A percentile compares a stretch with the other conserved stretches of the same genome.
phyloP scores from a whole-genome alignment of 1,284 basidiomycete species.

The Chiua sp. region DNA sequence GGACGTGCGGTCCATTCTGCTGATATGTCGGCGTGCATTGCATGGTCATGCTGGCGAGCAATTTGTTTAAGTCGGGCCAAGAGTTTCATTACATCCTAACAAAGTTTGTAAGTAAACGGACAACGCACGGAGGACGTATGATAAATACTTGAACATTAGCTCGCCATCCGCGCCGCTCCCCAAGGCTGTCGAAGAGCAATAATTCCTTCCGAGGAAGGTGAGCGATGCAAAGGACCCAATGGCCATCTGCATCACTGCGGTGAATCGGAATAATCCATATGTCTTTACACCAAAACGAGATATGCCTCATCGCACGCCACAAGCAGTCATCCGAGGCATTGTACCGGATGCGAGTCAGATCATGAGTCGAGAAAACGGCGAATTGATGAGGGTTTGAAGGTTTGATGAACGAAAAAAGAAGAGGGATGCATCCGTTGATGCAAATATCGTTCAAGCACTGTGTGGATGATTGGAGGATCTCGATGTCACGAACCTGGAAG shows the following conservation, averaged over 20 bases:
- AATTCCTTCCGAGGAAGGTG: constrained; percentile 1
- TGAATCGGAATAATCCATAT: constrained; percentile 19
- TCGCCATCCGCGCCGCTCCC: constrained; percentile 6
- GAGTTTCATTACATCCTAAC: too few relatives aligned
- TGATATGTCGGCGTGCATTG: too few relatives aligned
- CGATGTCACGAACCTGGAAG: constrained; percentile 12
- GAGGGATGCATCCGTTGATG: constrained; percentile 17
- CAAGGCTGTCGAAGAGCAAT: constrained; percentile 17
- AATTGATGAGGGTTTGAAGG: background rate
- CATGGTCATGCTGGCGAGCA: too few relatives aligned
- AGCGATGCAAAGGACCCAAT: constrained; percentile 20
- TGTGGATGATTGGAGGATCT: constrained; percentile 3
- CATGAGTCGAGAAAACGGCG: constrained; percentile 15
- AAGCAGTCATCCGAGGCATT: background rate
- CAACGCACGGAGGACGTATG: too few relatives aligned
- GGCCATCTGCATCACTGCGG: background rate
- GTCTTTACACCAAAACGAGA: constrained; percentile 13
- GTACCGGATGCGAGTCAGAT: constrained; percentile 3
- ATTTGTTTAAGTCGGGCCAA: too few relatives aligned
- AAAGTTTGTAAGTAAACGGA: too few relatives aligned
- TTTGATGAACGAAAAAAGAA: constrained; percentile 6
- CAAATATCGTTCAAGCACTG: constrained; percentile 16
- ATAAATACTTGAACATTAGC: constrained; percentile 5
- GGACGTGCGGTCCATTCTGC: too few relatives aligned
- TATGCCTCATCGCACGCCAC: background rate